Conservation (phyloP, 1,284 basidiomycete species). For the Ceratobasidium sp. region DNA sequence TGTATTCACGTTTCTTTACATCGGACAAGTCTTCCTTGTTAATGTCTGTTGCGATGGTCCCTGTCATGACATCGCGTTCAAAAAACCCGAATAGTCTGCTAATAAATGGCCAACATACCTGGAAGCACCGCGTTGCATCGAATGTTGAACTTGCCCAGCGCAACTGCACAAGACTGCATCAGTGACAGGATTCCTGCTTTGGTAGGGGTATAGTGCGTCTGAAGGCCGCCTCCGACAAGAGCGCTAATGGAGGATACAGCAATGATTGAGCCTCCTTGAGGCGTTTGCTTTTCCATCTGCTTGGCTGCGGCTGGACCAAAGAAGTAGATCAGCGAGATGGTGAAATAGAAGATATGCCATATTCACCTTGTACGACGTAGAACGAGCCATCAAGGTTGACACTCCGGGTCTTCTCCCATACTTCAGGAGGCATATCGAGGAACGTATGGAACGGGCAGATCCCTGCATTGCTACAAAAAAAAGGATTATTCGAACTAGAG, state of each 20-base stretch:
- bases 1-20: constrained; percentile 68
- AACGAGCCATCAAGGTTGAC: constrained; percentile 85
- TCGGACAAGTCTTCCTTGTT: constrained; percentile 80
- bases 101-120: constrained; percentile 62
- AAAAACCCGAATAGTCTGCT: background rate
- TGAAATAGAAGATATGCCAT: constrained; percentile 11
- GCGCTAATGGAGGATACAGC: constrained; percentile 82
- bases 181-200: constrained; percentile 83
- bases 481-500: constrained; percentile 51
- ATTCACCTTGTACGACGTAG: constrained; percentile 73
- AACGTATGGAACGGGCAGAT: constrained; percentile 86
- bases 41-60: constrained; percentile 57
- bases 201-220: constrained; percentile 84
- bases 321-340: constrained; percentile 19
- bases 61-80: background rate
- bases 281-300: constrained; percentile 76
- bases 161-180: constrained; percentile 86
- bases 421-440: constrained; percentile 75
- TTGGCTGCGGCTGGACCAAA: constrained; percentile 69
- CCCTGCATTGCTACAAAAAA: constrained; percentile 77
- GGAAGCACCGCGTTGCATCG: constrained; percentile 74
- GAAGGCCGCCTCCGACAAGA: constrained; percentile 78
- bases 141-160: constrained; percentile 79
- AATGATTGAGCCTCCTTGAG: constrained; percentile 79
- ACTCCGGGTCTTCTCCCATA: constrained; percentile 75